Evolutionary conservation across 208 protist species (phyloP).

Genomic region (Vickermania ingenoplastis): DNA sequence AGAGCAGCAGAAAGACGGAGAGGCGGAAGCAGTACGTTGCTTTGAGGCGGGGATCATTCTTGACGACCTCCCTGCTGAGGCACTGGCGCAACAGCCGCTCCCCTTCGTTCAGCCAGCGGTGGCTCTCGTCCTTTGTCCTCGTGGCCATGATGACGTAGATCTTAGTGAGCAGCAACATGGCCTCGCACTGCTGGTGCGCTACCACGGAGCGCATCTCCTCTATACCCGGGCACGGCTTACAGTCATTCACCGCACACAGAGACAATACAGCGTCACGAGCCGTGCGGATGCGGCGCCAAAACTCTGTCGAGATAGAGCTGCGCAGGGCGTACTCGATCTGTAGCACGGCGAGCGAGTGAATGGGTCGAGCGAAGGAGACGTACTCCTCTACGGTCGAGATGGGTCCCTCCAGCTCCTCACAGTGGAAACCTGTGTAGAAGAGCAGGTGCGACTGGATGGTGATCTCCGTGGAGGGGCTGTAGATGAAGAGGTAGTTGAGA

Average conservation of each 20-base stretch:
- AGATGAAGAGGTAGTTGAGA: constrained; percentile 76
- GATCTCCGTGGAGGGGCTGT: constrained; percentile 51
- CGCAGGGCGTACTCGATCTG: constrained; percentile 79
- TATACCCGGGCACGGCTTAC: constrained; percentile 40
- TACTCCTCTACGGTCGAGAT: constrained; percentile 81
- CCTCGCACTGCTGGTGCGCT: constrained; percentile 63
- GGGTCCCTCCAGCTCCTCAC: constrained; percentile 67
- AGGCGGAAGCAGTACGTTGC: constrained; percentile 69
- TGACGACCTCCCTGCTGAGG: constrained; percentile 25
- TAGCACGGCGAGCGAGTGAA: constrained; percentile 61
- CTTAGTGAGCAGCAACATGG: constrained; percentile 55
- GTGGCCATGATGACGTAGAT: constrained; percentile 82
- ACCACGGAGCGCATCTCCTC: constrained; percentile 58
- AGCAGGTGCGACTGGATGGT: constrained; percentile 68
- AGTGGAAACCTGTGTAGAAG: constrained; percentile 76
- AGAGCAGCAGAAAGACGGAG: constrained; percentile 54
- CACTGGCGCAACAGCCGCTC: constrained; percentile 75
- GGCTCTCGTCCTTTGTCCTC: constrained; percentile 46
- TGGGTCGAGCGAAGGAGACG: constrained; percentile 62
- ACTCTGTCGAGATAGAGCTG: constrained; percentile 56
- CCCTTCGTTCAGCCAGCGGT: constrained; percentile 59
- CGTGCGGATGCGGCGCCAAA: constrained; percentile 72
- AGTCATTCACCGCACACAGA: constrained; percentile 59
- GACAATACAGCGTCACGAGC: constrained; percentile 70
- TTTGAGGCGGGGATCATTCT: constrained; percentile 25